Evolutionary conservation across 2,329 filamentous ascomycete genomes (phyloP).

Genomic region (Fusarium sp.): DNA sequence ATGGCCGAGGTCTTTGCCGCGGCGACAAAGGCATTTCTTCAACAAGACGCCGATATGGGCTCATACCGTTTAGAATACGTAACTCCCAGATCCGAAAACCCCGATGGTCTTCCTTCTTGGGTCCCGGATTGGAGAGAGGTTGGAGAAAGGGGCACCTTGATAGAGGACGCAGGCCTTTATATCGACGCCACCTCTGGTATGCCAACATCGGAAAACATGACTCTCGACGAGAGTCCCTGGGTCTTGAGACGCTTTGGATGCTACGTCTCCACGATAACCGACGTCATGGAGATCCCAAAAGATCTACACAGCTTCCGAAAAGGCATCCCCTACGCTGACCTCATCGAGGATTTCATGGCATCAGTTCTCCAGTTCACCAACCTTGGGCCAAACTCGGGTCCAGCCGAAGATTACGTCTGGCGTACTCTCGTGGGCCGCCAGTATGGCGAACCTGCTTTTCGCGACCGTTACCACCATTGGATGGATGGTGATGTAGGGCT

Average conservation of each 20-base stretch:
- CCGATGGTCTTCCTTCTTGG: background rate
- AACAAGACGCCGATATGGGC: background rate
- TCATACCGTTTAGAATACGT: background rate
- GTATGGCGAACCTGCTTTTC: background rate
- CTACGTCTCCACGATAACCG: background rate
- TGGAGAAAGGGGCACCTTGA: background rate
- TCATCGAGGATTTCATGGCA: background rate
- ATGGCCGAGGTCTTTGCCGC: background rate
- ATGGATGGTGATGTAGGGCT: background rate
- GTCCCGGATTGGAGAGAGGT: background rate
- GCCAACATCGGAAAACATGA: background rate
- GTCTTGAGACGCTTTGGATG: background rate
- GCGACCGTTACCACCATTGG: background rate
- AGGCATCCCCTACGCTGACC: background rate
- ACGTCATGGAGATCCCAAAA: background rate
- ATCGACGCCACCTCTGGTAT: background rate
- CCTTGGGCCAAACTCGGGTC: background rate
- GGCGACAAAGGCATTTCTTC: background rate
- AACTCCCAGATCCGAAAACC: background rate
- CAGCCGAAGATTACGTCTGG: slow-evolving; percentile 1
- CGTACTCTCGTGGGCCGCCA: background rate
- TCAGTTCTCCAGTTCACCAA: background rate
- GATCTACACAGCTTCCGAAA: background rate
- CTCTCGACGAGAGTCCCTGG: background rate
- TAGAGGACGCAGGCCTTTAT: background rate